These are phyloP conservation scores for Physcomitrium patens DNA, from an alignment of 225 moss, liverwort and hornwort genomes.

Conservation along the genomic window DNA sequence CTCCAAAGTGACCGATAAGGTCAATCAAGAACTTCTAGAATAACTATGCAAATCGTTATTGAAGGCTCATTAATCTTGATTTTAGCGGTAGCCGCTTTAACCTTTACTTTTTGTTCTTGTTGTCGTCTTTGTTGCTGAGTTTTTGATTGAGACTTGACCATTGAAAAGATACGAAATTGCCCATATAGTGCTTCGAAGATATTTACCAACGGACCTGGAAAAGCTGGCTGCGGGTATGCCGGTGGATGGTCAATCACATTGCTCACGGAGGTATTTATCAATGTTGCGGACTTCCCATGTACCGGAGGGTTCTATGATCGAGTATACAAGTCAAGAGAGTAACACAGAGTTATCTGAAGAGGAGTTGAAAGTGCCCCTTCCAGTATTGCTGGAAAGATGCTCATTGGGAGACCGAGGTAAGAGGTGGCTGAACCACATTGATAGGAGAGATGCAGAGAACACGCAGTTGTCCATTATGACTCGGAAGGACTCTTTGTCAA, in stretches of 20 bases:
- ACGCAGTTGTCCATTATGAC: conserved; percentile 25
- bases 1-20: conserved; percentile 26
- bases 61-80: conserved; percentile 19
- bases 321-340: conserved; percentile 20
- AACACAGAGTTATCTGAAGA: conserved; percentile 21
- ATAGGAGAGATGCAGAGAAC: conserved; percentile 6
- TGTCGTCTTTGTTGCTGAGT: background rate
- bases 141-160: conserved; percentile 31
- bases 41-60: background rate
- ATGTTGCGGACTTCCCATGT: conserved; percentile 39
- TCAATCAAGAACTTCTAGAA: conserved; percentile 7
- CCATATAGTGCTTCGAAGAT: conserved; percentile 61
- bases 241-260: conserved; percentile 45
- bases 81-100: background rate
- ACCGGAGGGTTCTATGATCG: conserved; percentile 24
- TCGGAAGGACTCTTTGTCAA: conserved; percentile 23
- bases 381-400: conserved; percentile 38
- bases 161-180: conserved; percentile 77
- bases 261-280: conserved; percentile 43
- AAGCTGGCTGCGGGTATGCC: conserved; percentile 63
- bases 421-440: conserved; percentile 12
- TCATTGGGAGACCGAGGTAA: conserved; percentile 20
- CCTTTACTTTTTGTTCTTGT: conserved; percentile 4
- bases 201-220: conserved; percentile 50
- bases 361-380: conserved; percentile 49